A percentile compares a stretch with the other conserved stretches of the same genome.
Evolutionary conservation across 2,329 filamentous ascomycete species (phyloP).

Genomic region (Colletotrichum eremochloae): DNA sequence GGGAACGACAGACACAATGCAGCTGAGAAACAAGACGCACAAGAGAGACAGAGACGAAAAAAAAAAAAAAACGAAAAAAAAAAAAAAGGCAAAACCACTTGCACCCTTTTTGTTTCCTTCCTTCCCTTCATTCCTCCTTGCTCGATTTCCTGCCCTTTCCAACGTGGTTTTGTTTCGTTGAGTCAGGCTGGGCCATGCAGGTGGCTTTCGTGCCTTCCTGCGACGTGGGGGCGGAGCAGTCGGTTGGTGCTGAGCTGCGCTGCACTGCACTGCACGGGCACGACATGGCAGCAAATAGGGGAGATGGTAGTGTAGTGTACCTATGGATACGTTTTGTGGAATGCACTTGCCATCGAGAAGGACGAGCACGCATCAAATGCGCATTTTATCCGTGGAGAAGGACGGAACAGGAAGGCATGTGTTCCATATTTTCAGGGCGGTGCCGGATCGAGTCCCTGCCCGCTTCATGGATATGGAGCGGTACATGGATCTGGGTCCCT

Average conservation of each 20-base stretch:
- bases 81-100: slow-evolving; percentile 9
- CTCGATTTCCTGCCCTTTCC: neutral
- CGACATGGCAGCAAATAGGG: neutral
- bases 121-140: no score
- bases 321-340: neutral
- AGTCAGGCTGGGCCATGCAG: neutral
- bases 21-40: slow-evolving; percentile 36
- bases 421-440: slow-evolving; percentile 1
- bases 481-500: neutral
- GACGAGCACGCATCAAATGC: neutral
- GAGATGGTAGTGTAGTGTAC: neutral
- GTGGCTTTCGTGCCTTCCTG: slow-evolving; percentile 1
- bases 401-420: slow-evolving; percentile 4
- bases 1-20: slow-evolving; percentile 21
- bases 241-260: neutral
- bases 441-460: slow-evolving; percentile 11
- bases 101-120: neutral
- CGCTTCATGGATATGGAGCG: neutral
- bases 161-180: neutral
- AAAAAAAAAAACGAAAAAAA: no score
- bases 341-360: neutral
- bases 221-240: slow-evolving; percentile 4
- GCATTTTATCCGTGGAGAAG: slow-evolving; percentile 1
- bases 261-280: neutral
- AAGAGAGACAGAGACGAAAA: neutral